Percentiles rank a stretch among this genome's conserved stretches.
Evolutionary conservation across 495 filamentous ascomycete species (phyloP).

Genomic region (Niebla homalea): DNA sequence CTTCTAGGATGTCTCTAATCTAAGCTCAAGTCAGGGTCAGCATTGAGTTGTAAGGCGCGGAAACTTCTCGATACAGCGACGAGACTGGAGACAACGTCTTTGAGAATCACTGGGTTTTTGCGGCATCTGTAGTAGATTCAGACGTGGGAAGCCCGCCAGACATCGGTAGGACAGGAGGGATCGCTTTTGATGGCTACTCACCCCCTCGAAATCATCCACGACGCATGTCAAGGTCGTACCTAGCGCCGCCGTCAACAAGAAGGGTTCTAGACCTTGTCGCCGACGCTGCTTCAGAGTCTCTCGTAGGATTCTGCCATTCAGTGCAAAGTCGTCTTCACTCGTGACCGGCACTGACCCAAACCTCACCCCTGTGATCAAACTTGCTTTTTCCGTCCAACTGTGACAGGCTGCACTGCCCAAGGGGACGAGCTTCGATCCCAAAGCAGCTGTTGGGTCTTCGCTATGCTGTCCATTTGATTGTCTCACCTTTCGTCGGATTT

Average conservation of each 20-base stretch:
- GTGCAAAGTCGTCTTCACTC: conserved; percentile 47
- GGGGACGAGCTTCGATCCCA: conserved; percentile 60
- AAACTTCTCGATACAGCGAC: too few species aligned
- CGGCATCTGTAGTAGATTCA: too few species aligned
- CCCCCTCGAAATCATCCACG: conserved; percentile 62
- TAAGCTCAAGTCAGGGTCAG: too few species aligned
- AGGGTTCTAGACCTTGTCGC: conserved; percentile 60
- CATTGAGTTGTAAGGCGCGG: too few species aligned
- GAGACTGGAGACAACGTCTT: too few species aligned
- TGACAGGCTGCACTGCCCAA: conserved; percentile 67
- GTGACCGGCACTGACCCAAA: conserved; percentile 52
- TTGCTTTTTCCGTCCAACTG: conserved; percentile 72
- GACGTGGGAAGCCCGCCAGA: conserved; percentile 50
- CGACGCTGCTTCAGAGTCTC: conserved; percentile 44
- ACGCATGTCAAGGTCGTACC: conserved; percentile 82
- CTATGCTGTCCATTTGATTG: conserved; percentile 34
- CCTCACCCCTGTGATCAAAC: conserved; percentile 66
- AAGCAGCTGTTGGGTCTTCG: conserved; percentile 49
- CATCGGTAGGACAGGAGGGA: too few species aligned
- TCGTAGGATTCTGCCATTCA: conserved; percentile 52
- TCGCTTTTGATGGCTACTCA: too few species aligned
- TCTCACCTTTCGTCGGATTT: conserved; percentile 42
- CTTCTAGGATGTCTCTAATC: too few species aligned
- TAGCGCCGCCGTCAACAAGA: conserved; percentile 68
- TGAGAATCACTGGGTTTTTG: too few species aligned